A percentile compares a stretch with the other conserved stretches of the same genome.
Evolutionary conservation across 2,329 filamentous ascomycete species (phyloP).

Genomic region (Neonectria faginata): DNA sequence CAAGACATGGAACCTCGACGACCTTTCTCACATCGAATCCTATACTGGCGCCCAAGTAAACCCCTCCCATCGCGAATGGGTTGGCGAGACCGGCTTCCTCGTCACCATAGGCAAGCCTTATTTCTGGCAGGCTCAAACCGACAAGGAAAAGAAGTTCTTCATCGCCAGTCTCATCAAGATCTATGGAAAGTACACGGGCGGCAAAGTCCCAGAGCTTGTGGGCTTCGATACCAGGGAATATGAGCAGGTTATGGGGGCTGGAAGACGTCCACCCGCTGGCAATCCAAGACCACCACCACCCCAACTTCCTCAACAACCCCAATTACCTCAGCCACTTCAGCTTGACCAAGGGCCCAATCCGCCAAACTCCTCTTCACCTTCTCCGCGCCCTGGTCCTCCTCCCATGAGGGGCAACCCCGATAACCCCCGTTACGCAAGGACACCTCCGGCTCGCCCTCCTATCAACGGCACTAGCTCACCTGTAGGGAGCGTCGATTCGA

Average conservation of each 20-base stretch:
- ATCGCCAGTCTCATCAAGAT: constrained; percentile 97
- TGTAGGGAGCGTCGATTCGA: constrained; percentile 64
- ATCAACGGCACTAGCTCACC: constrained; percentile 61
- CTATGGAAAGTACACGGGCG: constrained; percentile 94
- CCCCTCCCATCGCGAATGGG: constrained; percentile 77
- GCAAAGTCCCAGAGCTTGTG: constrained; percentile 79
- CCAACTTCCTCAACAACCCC: background rate
- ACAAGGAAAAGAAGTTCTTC: constrained; percentile 99
- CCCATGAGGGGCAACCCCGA: constrained; percentile 40
- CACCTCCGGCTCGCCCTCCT: constrained; percentile 49
- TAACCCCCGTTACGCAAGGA: constrained; percentile 45
- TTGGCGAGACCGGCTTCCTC: constrained; percentile 83
- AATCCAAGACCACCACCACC: constrained; percentile 44
- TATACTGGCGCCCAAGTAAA: constrained; percentile 73
- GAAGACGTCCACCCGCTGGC: constrained; percentile 53
- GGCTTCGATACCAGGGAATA: constrained; percentile 87
- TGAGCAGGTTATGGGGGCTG: constrained; percentile 76
- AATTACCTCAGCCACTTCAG: constrained; percentile 21
- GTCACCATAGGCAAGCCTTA: constrained; percentile 94
- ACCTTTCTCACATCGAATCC: constrained; percentile 85
- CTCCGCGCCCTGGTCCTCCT: constrained; percentile 36
- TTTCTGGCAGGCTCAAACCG: constrained; percentile 93
- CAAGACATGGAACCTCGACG: constrained; percentile 97
- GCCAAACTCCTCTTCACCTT: constrained; percentile 31
- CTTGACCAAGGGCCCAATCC: constrained; percentile 42